Evolutionary conservation across 306 rosid species (phyloP), one percentile per base, ranked within the genome.

Genomic region (barrel medic (Medicago truncatula)): DNA sequence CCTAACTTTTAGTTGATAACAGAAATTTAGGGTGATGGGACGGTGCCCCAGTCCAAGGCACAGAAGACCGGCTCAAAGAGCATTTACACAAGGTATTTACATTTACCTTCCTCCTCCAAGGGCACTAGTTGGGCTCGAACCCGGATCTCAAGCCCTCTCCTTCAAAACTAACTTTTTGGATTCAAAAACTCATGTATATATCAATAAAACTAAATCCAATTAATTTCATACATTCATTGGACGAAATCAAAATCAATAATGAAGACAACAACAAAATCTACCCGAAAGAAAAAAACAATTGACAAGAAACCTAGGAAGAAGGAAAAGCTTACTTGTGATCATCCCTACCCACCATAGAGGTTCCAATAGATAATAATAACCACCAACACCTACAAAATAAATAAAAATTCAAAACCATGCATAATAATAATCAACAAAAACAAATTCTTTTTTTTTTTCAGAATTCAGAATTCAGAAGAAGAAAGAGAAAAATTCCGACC

Each of bases 261-360:
- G 39, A 80, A 67, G 20, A 54, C 76, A 68, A 43, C 67, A 70
- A 57, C 70, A 46, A 56, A 77, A 66, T 47, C 54, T 9, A 18
- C 49, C 34, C 66, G 15, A 31, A 6, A 8, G 12, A 31, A 52
- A 52, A 44, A 56, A 21, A 20, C 8, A n/a, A 43, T 40, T 38
- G 40, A 38, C 69, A 74, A 70, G 15, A 71, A 73, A 69, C 63
- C 70, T 56, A 38, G 40, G 18, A 41, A 60, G 36, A 73, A 13
- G 11, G 6, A 8, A 71, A 23, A 53, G 74, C 91, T 90, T 84
- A 93, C 98, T 87, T 76, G 89, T 90, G 67, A 85, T 44, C 92
- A 89, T 64, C 65, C 98, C 98, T 13, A 89, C 62, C 98, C 98
- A 93, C 98, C 98, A 90, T 2, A 90, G 88, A 81, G 97, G 97